Conservation (phyloP, 257 asterid genomes). For the Echium plantagineum region DNA sequence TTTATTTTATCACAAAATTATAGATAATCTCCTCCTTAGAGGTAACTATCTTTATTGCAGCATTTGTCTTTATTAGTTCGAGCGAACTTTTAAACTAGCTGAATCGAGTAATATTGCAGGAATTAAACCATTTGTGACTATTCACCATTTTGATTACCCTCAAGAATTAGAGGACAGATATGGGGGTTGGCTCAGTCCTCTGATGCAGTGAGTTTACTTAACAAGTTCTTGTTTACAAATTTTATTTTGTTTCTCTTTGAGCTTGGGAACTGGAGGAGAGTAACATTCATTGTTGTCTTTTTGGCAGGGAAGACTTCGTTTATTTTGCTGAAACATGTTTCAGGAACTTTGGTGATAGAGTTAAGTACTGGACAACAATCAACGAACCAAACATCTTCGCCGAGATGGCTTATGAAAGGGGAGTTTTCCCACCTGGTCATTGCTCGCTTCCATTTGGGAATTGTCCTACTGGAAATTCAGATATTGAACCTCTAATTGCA, state of each 20-base stretch:
- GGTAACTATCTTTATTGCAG: constrained; percentile 20
- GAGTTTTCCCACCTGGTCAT: constrained; percentile 44
- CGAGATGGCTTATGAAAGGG: constrained; percentile 35
- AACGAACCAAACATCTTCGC: constrained; percentile 54
- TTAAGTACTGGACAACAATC: constrained; percentile 53
- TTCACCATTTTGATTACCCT: constrained; percentile 63
- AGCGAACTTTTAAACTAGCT: background rate
- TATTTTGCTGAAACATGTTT: constrained; percentile 54
- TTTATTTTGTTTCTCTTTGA: too few relatives aligned
- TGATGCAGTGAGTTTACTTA: constrained; percentile 48
- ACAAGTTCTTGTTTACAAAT: background rate
- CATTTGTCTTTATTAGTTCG: background rate
- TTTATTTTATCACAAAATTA: constrained; percentile 36
- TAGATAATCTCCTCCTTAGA: constrained; percentile 37
- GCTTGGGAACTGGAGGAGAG: too few relatives aligned
- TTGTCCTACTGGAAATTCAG: constrained; percentile 60
- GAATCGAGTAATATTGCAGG: constrained; percentile 22
- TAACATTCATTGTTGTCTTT: too few relatives aligned
- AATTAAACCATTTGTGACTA: constrained; percentile 65
- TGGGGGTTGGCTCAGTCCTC: constrained; percentile 69
- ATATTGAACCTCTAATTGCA: constrained; percentile 54
- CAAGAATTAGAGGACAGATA: constrained; percentile 57
- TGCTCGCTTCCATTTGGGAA: constrained; percentile 71
- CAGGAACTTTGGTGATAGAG: constrained; percentile 46
- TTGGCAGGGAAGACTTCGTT: constrained; percentile 48